Evolutionary conservation across 139 green algal genomes (phyloP), one percentile per base, ranked within the genome.

Genomic region (Yamagishiella unicocca): DNA sequence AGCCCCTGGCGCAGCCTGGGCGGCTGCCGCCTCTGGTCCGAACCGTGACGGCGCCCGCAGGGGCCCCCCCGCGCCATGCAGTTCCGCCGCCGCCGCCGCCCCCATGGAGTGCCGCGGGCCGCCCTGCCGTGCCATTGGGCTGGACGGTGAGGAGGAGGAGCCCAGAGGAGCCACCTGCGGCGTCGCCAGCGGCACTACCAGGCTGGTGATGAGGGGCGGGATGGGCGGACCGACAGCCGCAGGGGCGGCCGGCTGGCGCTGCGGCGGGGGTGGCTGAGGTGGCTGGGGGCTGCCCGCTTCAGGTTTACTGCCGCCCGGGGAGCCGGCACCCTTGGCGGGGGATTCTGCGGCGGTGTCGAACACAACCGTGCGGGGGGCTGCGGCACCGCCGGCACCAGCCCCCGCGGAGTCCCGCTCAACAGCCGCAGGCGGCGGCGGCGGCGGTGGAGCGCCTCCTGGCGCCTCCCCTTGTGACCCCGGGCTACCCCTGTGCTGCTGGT

Each of bases 101-200:
- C n/a, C n/a, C n/a, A n/a, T n/a, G n/a, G n/a, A n/a, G 40, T 85
- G 79, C 0, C 79, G n/a, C 2, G 79, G 75, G 79, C 24, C 25
- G 61, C 29, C 42, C 19, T 22, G 1, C 19, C n/a, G 38, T 6
- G 43, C 40, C 1, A n/a, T 8, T 3, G 31, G 62, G 42, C 37
- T 73, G 55, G 37, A 19, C 21, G 80, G 24, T 22, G 14, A 29
- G 21, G 43, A 17, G 19, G 22, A 8, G 31, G 31, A 6, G 43
- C 80, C 62, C 43, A 86, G 80, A 1, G 80, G 64, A 31, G 80
- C 80, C 40, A 86, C 80, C 43, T 61, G 80, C 4, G 80, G 80
- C 35, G 80, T 86, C 2, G 80, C 80, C n/a, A 86, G 62, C n/a
- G 80, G 80, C 21, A 53, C 25, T n/a, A 86, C 64, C 43, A 86